Conservation (phyloP, 192 early-diverging fungal species). For the Podila verticillata region DNA sequence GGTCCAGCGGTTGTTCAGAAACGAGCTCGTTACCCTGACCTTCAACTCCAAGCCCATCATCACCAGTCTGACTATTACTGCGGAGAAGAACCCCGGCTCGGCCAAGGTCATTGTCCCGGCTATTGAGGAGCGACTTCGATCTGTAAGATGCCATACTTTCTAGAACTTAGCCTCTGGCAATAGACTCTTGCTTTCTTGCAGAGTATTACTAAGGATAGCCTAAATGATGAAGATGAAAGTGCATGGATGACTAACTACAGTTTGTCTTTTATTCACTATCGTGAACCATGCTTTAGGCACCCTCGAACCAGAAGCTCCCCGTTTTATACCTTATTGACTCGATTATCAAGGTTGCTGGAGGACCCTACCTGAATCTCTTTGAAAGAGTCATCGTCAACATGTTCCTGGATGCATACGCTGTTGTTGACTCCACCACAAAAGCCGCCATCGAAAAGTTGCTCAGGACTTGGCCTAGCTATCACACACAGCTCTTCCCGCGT, state of each 20-base stretch:
- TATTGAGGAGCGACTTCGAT: conserved; percentile 68
- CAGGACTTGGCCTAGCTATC: conserved; percentile 80
- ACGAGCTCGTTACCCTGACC: conserved; percentile 79
- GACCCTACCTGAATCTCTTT: conserved; percentile 78
- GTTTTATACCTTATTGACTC: conserved; percentile 94
- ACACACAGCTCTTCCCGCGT: conserved; percentile 66
- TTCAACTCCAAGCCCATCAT: conserved; percentile 96
- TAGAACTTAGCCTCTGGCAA: not conserved
- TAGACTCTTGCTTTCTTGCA: too few species aligned
- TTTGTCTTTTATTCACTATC: not conserved
- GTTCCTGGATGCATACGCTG: conserved; percentile 81
- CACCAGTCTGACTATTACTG: conserved; percentile 86
- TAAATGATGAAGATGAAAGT: too few species aligned
- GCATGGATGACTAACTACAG: not conserved
- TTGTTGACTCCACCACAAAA: conserved; percentile 72
- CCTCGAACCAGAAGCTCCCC: conserved; percentile 83
- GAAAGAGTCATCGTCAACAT: conserved; percentile 73
- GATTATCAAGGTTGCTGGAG: conserved; percentile 94
- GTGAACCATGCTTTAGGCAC: conserved; percentile 61
- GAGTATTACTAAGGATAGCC: too few species aligned
- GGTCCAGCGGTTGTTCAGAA: conserved; percentile 69
- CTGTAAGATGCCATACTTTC: conserved; percentile 47
- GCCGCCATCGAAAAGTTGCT: conserved; percentile 80
- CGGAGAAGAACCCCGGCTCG: conserved; percentile 73
- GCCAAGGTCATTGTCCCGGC: conserved; percentile 81